Evolutionary conservation across 345 rosid species (phyloP), one percentile per base, ranked within the genome.

Genomic region (Boechera stricta): DNA sequence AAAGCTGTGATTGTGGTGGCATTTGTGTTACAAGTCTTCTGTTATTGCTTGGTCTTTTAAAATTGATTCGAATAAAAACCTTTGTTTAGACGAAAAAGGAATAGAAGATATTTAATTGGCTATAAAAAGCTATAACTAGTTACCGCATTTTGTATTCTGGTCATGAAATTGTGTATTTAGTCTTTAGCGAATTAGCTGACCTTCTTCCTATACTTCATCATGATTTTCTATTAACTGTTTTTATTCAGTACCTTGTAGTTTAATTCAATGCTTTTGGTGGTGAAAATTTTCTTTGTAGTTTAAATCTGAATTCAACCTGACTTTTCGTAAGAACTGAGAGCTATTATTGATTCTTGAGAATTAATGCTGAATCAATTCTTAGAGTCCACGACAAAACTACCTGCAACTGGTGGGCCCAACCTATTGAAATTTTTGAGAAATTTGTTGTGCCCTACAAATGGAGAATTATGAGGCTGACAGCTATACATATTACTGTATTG

Each of bases 361-460:
- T 66, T 67, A 73, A 61, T 67, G 71, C 70, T 42, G 58, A 45
- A 73, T 42, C 36, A 60, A 64, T n/a, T 59, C 68, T 51, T 72
- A 72, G 69, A 60, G 74, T 79, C 78, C 73, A 74, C 60, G 74
- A 73, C 72, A 79, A 73, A 44, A 28, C 10, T n/a, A 67, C 74
- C 64, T 73, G 78, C 66, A 73, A 67, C 26, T 73, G 78, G 78
- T 79, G 78, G 82, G 75, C 35, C 82, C 78, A 11, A 35, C 33
- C 59, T 79, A 51, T 79, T 79, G 42, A 61, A 38, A 33, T 5
- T 3, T 57, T 32, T 71, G 56, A 64, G 44, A 71, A 6, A 39
- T 77, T 71, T 66, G 69, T 59, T 77, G 60, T 71, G 80, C 72
- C 76, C 72, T 55, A 47, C 42, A 55, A 29, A 45, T 48, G 10